Percentiles rank a stretch among this genome's conserved stretches.
Conservation (phyloP, 768 basidiomycete genomes). For the Mycena epipterygia region DNA sequence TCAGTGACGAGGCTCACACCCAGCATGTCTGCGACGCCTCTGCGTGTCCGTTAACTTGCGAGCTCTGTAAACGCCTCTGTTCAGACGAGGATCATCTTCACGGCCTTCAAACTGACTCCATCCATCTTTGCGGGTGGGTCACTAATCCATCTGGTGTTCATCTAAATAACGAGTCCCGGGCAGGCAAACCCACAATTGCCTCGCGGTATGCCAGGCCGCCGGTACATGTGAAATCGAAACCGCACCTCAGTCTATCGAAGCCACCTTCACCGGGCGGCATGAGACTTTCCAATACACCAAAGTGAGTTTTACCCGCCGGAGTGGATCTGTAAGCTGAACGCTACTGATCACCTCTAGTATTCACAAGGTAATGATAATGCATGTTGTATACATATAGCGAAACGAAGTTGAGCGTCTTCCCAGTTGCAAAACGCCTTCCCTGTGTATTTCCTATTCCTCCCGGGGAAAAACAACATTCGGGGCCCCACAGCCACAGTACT, state of each 20-base stretch:
- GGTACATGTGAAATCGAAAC: constrained; percentile 75
- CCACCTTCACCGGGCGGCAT: constrained; percentile 71
- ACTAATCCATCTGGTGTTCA: neutral
- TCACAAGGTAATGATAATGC: constrained; percentile 63
- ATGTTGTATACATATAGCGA: neutral
- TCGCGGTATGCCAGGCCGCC: constrained; percentile 52
- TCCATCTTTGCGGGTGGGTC: constrained; percentile 72
- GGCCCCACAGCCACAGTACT: constrained; percentile 62
- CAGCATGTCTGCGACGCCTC: constrained; percentile 65
- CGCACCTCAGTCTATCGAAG: constrained; percentile 69
- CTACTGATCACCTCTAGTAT: constrained; percentile 51
- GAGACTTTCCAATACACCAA: constrained; percentile 78
- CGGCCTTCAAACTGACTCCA: constrained; percentile 51
- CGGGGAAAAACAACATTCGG: constrained; percentile 58
- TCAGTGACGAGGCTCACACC: constrained; percentile 60
- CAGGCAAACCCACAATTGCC: constrained; percentile 68
- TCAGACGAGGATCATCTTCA: constrained; percentile 65
- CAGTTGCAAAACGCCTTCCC: constrained; percentile 64
- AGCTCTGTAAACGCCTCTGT: constrained; percentile 70
- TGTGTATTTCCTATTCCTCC: constrained; percentile 63
- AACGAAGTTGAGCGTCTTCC: neutral
- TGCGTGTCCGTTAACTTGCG: constrained; percentile 67
- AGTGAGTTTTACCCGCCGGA: constrained; percentile 45
- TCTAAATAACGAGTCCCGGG: neutral
- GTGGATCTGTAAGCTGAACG: neutral